Evolutionary conservation across 345 rosid species (phyloP).

Genomic region (Nasturtium officinale): DNA sequence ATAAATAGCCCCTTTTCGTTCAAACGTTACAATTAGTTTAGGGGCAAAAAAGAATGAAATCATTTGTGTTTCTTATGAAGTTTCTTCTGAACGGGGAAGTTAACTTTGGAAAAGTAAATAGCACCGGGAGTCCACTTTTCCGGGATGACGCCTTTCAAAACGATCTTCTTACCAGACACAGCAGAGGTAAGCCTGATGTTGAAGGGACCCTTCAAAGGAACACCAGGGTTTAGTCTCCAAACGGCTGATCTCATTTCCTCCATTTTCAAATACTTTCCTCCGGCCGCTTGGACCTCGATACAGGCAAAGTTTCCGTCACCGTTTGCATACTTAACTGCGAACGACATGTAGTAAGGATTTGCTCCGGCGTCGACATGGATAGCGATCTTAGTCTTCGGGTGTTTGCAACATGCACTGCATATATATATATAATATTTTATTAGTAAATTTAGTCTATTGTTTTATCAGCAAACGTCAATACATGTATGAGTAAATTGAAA

Average conservation of each 20-base stretch:
- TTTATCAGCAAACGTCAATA: neutral
- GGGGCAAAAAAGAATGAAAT: neutral
- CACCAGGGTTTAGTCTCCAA: constrained; percentile 59
- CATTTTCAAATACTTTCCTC: constrained; percentile 59
- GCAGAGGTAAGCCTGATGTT: constrained; percentile 55
- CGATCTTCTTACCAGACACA: constrained; percentile 40
- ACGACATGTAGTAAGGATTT: constrained; percentile 60
- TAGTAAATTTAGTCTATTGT: neutral
- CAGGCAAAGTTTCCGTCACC: constrained; percentile 66
- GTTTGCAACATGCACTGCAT: constrained; percentile 62
- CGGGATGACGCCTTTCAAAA: constrained; percentile 58
- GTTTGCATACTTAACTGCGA: constrained; percentile 47
- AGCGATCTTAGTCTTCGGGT: constrained; percentile 45
- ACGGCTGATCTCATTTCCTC: constrained; percentile 68
- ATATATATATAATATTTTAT: neutral
- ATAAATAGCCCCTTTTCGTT: neutral
- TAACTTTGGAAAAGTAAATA: constrained; percentile 54
- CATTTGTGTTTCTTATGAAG: constrained; percentile 29
- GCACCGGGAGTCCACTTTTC: constrained; percentile 62
- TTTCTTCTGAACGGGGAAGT: constrained; percentile 40
- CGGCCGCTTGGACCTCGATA: constrained; percentile 52
- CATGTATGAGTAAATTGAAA: neutral
- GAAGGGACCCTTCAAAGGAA: constrained; percentile 55
- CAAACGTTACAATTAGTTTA: constrained; percentile 13
- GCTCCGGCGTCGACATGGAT: constrained; percentile 68